Conservation (phyloP, 2,329 filamentous ascomycete species). For the Paraphoma chrysanthemicola region DNA sequence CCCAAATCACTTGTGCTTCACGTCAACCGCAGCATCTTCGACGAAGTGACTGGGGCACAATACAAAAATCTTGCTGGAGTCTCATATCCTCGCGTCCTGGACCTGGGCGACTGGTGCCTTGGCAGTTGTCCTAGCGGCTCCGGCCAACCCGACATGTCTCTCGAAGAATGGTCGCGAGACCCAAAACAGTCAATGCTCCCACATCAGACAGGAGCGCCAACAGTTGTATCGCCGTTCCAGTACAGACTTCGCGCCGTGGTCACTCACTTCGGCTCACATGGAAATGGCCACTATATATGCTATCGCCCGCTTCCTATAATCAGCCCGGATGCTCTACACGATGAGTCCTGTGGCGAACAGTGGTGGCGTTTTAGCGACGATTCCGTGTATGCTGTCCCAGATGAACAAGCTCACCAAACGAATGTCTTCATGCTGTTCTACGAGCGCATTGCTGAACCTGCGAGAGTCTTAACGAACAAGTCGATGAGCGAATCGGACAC, state of each 20-base stretch:
- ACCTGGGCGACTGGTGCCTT: constrained; percentile 85
- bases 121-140: constrained; percentile 58
- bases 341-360: constrained; percentile 50
- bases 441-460: constrained; percentile 63
- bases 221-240: constrained; percentile 50
- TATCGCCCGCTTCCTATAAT: constrained; percentile 72
- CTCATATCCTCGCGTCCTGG: constrained; percentile 74
- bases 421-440: constrained; percentile 99
- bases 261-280: constrained; percentile 88
- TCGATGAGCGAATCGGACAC: neutral
- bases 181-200: constrained; percentile 77
- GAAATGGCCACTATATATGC: constrained; percentile 95
- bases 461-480: constrained; percentile 33
- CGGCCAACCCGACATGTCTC: constrained; percentile 36
- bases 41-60: constrained; percentile 79
- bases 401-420: constrained; percentile 75
- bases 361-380: constrained; percentile 97
- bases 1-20: constrained; percentile 85
- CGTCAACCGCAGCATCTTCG: constrained; percentile 89
- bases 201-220: constrained; percentile 40
- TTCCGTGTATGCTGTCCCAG: constrained; percentile 75
- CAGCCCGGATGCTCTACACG: constrained; percentile 14
- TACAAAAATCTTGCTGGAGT: constrained; percentile 85
- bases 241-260: constrained; percentile 86
- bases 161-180: constrained; percentile 74